Percentiles rank a stretch among this genome's conserved stretches.
Evolutionary conservation across 257 asterid species (phyloP).

Genomic region (Fraxinus americana): DNA sequence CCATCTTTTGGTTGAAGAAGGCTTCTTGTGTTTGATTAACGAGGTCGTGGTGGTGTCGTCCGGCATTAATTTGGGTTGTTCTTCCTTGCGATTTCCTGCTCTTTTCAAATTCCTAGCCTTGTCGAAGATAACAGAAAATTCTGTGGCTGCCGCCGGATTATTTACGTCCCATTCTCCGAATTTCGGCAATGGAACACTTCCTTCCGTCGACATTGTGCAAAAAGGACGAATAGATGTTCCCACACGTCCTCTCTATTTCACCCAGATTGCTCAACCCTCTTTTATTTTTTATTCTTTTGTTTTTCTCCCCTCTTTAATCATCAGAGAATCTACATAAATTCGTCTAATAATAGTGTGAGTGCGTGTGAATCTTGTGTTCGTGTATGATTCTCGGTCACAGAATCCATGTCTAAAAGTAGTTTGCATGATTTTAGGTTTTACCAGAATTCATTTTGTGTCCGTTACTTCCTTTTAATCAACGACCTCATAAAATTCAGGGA

Average conservation of each 20-base stretch:
- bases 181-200: constrained; percentile 26
- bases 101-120: constrained; percentile 24
- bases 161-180: constrained; percentile 37
- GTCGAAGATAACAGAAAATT: constrained; percentile 29
- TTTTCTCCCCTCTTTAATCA: not conserved
- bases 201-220: constrained; percentile 14
- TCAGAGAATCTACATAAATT: not conserved
- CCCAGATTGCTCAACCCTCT: not conserved
- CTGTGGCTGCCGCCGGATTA: constrained; percentile 20
- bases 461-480: not conserved
- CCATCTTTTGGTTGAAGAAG: constrained; percentile 23
- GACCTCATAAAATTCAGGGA: not conserved
- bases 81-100: constrained; percentile 1
- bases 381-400: not conserved
- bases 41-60: not conserved
- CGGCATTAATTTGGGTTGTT: not conserved
- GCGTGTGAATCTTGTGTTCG: not conserved
- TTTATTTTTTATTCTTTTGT: not conserved
- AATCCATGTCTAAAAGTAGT: not conserved
- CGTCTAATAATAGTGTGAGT: not conserved
- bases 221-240: constrained; percentile 2
- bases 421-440: constrained; percentile 5
- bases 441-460: not conserved
- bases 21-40: not conserved
- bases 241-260: constrained; percentile 2